Evolutionary conservation across 2,329 filamentous ascomycete genomes (phyloP).

Genomic region (Talaromyces islandicus): DNA sequence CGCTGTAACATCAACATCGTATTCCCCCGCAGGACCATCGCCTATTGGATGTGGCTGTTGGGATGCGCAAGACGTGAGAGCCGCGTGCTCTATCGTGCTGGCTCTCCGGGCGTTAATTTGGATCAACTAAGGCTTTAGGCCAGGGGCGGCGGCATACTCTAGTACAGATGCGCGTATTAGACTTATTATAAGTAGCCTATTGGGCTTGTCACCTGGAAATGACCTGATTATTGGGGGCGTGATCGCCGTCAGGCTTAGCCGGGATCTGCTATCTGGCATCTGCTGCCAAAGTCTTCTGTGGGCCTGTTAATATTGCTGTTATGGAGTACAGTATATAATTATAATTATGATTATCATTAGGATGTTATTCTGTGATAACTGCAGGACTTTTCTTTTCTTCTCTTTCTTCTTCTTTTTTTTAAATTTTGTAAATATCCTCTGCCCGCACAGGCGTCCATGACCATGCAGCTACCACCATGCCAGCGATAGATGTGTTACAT

Average conservation of each 20-base stretch:
- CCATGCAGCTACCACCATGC: not conserved
- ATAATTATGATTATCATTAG: no score
- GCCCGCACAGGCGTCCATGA: not conserved
- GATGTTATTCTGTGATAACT: no score
- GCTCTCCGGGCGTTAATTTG: not conserved
- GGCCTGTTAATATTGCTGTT: no score
- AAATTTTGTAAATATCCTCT: not conserved
- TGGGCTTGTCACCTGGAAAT: no score
- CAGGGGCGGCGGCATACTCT: not conserved
- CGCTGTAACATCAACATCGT: constrained; percentile 6
- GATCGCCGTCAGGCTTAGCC: not conserved
- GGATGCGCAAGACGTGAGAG: not conserved
- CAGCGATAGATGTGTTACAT: not conserved
- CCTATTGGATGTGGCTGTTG: not conserved
- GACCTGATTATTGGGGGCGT: not conserved
- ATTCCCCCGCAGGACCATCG: not conserved
- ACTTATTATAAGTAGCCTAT: not conserved
- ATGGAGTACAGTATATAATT: no score
- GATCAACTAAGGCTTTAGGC: not conserved
- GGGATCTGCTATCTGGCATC: no score
- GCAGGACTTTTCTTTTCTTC: no score
- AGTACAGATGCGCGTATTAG: not conserved
- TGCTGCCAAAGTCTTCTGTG: no score
- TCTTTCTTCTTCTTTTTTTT: no score
- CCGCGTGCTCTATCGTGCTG: not conserved